Evolutionary conservation across 495 filamentous ascomycete genomes (phyloP).

Genomic region (Tuber brumale): DNA sequence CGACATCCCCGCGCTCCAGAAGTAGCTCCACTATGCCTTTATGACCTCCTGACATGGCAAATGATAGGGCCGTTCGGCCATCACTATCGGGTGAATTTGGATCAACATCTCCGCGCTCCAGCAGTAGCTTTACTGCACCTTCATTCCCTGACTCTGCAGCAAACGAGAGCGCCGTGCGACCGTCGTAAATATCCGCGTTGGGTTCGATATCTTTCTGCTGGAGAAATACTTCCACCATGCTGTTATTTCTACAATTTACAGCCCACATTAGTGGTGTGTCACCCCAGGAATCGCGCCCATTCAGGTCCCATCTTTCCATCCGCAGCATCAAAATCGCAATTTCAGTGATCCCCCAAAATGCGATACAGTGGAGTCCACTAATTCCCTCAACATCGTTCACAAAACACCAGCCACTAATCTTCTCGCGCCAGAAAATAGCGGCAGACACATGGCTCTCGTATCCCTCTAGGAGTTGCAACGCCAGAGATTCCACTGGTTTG

Average conservation of each 20-base stretch:
- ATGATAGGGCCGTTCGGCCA: too few species aligned
- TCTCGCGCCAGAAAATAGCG: fast-evolving
- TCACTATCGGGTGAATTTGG: too few species aligned
- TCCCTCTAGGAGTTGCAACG: too few species aligned
- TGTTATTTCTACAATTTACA: neutral
- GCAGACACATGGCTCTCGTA: too few species aligned
- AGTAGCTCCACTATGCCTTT: too few species aligned
- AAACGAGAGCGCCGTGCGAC: neutral
- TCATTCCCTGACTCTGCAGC: neutral
- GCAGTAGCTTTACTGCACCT: neutral
- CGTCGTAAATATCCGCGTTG: neutral
- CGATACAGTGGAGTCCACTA: neutral
- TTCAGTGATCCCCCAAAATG: neutral
- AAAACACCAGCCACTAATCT: too few species aligned
- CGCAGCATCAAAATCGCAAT: neutral
- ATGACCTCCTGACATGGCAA: too few species aligned
- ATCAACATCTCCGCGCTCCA: neutral
- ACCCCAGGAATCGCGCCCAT: neutral
- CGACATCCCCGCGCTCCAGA: too few species aligned
- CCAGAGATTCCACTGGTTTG: too few species aligned
- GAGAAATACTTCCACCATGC: neutral
- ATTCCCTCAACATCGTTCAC: neutral
- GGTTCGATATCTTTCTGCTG: neutral
- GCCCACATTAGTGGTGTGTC: neutral
- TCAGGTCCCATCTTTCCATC: neutral